phyloP scores from a whole-genome alignment of 306 rosid species.

The Lagenaria siceraria region DNA sequence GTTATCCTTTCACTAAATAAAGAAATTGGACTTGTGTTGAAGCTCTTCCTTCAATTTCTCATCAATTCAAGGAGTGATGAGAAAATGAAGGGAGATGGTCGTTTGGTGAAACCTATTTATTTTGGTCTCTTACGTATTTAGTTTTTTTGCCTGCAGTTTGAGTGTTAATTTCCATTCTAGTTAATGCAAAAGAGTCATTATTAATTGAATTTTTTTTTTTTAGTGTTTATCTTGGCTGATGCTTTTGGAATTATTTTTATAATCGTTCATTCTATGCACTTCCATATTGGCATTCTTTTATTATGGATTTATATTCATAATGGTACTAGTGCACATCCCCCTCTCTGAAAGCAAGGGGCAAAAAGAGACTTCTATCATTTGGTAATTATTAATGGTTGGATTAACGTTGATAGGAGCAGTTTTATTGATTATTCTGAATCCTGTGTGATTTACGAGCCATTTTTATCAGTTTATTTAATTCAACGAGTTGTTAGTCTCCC shows the following conservation, averaged over 20 bases:
- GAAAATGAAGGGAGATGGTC: background rate
- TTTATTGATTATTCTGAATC: background rate
- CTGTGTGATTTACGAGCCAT: background rate
- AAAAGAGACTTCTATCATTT: background rate
- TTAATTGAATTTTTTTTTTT: background rate
- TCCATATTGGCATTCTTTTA: background rate
- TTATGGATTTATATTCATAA: background rate
- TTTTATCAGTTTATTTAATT: background rate
- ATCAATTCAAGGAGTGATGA: background rate
- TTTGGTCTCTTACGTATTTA: background rate
- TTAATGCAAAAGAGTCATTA: background rate
- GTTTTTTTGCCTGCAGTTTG: background rate
- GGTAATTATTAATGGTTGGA: background rate
- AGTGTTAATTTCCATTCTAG: background rate
- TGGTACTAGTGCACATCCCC: background rate
- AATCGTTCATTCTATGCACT: background rate
- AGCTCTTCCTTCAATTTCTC: background rate
- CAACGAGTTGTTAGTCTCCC: background rate
- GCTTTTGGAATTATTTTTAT: background rate
- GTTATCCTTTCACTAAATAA: constrained; percentile 1
- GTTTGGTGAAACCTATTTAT: background rate
- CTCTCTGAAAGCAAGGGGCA: background rate
- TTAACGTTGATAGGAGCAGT: background rate
- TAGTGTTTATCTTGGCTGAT: background rate
- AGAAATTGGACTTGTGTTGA: background rate